Percentiles rank a stretch among this genome's conserved stretches.
Evolutionary conservation across 2,329 filamentous ascomycete genomes (phyloP).

Genomic region (Aspergillus luchuensis): DNA sequence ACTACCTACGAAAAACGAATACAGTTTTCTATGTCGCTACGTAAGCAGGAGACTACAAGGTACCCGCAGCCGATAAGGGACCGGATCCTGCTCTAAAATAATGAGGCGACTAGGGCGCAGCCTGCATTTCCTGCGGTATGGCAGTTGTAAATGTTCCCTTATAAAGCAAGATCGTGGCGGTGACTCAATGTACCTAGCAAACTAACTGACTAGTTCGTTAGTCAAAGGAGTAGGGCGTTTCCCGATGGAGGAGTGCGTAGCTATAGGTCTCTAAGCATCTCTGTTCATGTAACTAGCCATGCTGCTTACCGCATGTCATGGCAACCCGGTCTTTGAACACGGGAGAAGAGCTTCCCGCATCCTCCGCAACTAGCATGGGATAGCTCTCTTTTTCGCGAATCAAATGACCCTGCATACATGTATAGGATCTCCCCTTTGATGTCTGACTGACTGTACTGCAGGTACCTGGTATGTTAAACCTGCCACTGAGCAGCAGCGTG

Average conservation of each 20-base stretch:
- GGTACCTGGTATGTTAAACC: constrained; percentile 5
- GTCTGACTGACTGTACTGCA: constrained; percentile 6
- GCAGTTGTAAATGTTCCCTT: not conserved
- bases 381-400: not conserved
- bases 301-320: not conserved
- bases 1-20: not conserved
- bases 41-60: not conserved
- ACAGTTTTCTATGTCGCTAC: not conserved
- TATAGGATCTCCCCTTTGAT: not conserved
- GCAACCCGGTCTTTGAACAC: too few species aligned
- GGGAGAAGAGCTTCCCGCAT: not conserved
- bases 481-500: not conserved
- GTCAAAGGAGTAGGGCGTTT: not conserved
- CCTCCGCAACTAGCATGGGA: not conserved
- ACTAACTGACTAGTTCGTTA: not conserved
- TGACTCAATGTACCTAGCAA: not conserved
- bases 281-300: not conserved
- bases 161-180: not conserved
- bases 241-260: not conserved
- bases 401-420: constrained; percentile 10
- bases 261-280: not conserved
- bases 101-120: constrained; percentile 9
- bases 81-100: not conserved
- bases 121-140: constrained; percentile 1
- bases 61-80: not conserved